Evolutionary conservation across 2,329 filamentous ascomycete species (phyloP), one percentile per base, ranked within the genome.

Genomic region (Aureobasidium sp.): DNA sequence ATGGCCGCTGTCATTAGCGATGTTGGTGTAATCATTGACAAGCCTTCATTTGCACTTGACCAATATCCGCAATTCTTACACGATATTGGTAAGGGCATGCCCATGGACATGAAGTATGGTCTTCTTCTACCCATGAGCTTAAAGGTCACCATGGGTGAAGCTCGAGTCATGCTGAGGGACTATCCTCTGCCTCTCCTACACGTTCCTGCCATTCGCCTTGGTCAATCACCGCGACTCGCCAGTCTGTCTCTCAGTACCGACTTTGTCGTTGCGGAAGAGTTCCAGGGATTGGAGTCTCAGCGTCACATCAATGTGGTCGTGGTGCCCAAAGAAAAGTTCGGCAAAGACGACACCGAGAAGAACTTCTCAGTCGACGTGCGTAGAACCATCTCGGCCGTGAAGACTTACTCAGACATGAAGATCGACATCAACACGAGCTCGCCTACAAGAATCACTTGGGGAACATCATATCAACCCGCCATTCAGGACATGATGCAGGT

Each of bases 401-500:
- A 99, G 76, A 95, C 91, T 0, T 99, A 94, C 72, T 97, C 94
- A 0, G 89, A 97, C 70, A 92, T 97, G 74, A 85, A 83, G 37
- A 82, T 99, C 68, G 90, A 96, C 66, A 92, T 99, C 73, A 96
- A 97, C 73, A 97, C 93, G 2, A 89, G 87, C 60, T 85, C 93
- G 63, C 90, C 95, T 1, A 99, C 94, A 0, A 86, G 90, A 48
- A 93, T 99, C 59, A 97, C 93, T 0, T 99, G 94, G 95, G 92
- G 92, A 8, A 92, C 94, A 49, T 96, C 92, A 2, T 99, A 97
- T 70, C 95, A 99, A 70, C 94, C 95, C 31, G 93, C 93, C 1
- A 93, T 99, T 53, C 94, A 99, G 73, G 95, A 99, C 71, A 96
- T 97, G 89, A 99, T 99, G 94, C 97, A 97, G 83, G 92, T 92